Conservation (phyloP, 768 basidiomycete genomes). For the Tulasnella sp. region DNA sequence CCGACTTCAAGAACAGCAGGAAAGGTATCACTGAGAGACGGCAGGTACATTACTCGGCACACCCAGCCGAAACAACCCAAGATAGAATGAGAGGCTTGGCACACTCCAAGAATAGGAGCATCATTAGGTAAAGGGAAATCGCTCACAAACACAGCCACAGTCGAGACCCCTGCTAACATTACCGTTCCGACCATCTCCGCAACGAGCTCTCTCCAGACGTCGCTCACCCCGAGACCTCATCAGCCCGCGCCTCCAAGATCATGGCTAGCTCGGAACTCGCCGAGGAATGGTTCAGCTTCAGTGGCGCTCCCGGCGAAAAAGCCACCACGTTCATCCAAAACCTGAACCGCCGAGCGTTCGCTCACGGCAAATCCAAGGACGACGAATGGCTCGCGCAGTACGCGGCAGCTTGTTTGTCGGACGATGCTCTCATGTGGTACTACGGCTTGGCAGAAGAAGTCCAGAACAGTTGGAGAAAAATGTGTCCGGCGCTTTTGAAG, state of each 20-base stretch:
- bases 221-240: background rate
- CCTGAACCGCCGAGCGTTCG: background rate
- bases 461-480: conserved; percentile 5
- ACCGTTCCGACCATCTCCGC: background rate
- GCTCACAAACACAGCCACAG: background rate
- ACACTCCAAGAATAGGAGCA: no score
- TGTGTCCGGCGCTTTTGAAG: background rate
- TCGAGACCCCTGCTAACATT: background rate
- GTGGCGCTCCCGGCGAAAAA: background rate
- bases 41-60: no score
- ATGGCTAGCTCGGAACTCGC: background rate
- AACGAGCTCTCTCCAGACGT: background rate
- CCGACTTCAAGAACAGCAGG: no score
- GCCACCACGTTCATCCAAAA: background rate
- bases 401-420: background rate
- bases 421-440: background rate
- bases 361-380: background rate
- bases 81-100: no score
- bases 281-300: conserved; percentile 2
- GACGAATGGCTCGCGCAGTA: conserved; percentile 13
- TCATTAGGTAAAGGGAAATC: background rate
- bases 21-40: no score
- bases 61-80: no score
- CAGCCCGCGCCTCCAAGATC: background rate
- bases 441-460: background rate